Base-by-base conservation (phyloP, 805 yeast species). In the Soucietia sequanensis region DNA sequence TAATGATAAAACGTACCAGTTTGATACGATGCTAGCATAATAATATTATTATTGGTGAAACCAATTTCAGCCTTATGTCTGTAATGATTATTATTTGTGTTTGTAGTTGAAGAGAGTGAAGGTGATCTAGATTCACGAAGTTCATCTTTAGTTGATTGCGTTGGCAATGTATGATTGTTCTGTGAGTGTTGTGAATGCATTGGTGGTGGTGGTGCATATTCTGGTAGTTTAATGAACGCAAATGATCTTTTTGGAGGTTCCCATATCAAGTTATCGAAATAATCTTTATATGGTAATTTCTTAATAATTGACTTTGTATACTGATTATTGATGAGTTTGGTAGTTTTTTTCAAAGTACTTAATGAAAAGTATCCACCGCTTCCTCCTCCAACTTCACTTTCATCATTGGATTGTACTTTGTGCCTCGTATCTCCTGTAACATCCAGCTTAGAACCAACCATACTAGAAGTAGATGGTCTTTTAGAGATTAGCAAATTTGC, bases 181-280 rank as follows among this genome's bases (percentile, higher is more conserved):
- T n/a, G n/a, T n/a, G n/a, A n/a, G n/a, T n/a, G n/a, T n/a, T n/a
- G n/a, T n/a, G n/a, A n/a, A n/a, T n/a, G n/a, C n/a, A n/a, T n/a
- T n/a, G n/a, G n/a, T n/a, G n/a, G n/a, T 11, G 38, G 36, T 13
- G 56, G 52, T 14, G 47, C 44, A 33, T 52, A 47, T 35, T 59
- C 68, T 3, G 68, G 68, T 3, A 68, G 38, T 42, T 59, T 64
- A 22, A 67, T 58, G 39, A 52, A 65, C 13, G 70, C 70, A 51
- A 68, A 68, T 4, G 71, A 65, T 25, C 74, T 42, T 26, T 56
- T 47, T 3, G 74, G 73, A 1, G 70, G 69, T 34, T 63, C 68
- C 64, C 68, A 60, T 5, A 67, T 58, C 30, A 67, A 48, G 36
- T 65, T 68, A 29, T 63, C 66, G 37, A 67, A 39, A 47, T 66